Evolutionary conservation across 1,139 yeast genomes (phyloP).

Genomic region (Kurtzmaniella quercitrusa): DNA sequence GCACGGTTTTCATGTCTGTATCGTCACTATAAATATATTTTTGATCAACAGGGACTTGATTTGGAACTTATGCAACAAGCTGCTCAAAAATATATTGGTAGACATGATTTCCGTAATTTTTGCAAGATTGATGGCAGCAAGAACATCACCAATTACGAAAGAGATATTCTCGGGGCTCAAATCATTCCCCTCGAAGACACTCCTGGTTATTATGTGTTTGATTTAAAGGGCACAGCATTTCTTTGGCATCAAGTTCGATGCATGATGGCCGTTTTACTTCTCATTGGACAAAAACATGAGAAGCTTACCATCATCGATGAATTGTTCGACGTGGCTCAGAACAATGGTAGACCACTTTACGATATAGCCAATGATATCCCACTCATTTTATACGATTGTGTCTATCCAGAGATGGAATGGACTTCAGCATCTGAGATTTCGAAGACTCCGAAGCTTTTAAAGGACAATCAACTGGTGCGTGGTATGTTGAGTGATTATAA

Average conservation of each 20-base stretch:
- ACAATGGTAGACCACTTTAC: conserved; percentile 72
- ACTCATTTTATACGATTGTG: conserved; percentile 80
- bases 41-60: conserved; percentile 54
- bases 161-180: conserved; percentile 53
- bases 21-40: conserved; percentile 84
- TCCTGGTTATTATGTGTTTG: conserved; percentile 57
- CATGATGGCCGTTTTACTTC: conserved; percentile 80
- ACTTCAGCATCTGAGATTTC: conserved; percentile 24
- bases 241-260: conserved; percentile 98
- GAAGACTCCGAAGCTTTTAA: conserved; percentile 19
- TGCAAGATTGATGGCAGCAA: conserved; percentile 94
- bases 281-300: conserved; percentile 80
- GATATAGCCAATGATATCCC: conserved; percentile 95
- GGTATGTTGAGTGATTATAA: conserved; percentile 32
- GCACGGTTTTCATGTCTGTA: conserved; percentile 86
- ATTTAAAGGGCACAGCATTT: conserved; percentile 84
- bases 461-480: conserved; percentile 24
- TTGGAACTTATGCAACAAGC: conserved; percentile 67
- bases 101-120: conserved; percentile 88
- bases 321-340: conserved; percentile 54
- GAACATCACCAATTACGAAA: conserved; percentile 71
- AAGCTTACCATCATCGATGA: conserved; percentile 50
- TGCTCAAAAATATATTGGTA: conserved; percentile 63
- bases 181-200: conserved; percentile 35
- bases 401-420: conserved; percentile 75